Base-by-base conservation (phyloP, 2,329 filamentous ascomycete genomes). In the Ilyonectria sp. region DNA sequence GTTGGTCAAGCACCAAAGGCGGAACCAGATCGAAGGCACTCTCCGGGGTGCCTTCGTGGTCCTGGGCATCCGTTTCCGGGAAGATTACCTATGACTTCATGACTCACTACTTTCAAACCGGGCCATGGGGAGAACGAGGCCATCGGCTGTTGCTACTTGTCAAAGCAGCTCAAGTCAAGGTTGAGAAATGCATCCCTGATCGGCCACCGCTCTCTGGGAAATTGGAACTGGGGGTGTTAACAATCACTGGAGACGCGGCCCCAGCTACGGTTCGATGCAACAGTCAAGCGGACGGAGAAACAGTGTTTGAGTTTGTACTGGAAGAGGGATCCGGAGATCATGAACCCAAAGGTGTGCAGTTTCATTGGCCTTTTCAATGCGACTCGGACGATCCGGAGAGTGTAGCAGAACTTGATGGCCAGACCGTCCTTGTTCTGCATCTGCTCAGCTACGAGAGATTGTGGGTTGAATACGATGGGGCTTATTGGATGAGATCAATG, bases 401-500 rank as follows among this genome's bases (percentile, higher is more conserved):
- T 17, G 3, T n/a, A 1, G 17, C 4, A 2, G 47, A 33, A n/a
- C 49, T 50, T 2, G 60, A 63, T 3, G 54, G 53, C 5, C 55
- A 23, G 35, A 21, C 11, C 3, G 21, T 40, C 21, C 5, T 59
- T 1, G 31, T 63, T 7, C 1, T 59, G n/a, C 60, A 63, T 9
- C 9, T 63, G 0, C 60, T 63, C 0, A 63, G 53, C 15, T 63
- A 63, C 6, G 53, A 59, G 35, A 58, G 46, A 31, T n/a, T 63
- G 0, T 44, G 57, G 15, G 15, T 26, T 1, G 44, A 33, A 8
- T 63, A 63, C 49, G 60, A 63, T 8, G 60, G 60, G 8, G 53
- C 60, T n/a, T 46, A 49, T 2, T 63, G 54, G 60, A 63, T 63
- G 60, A 43, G 53, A 13, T 49, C 60, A 6, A 58, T 29, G 23